Evolutionary conservation across 2,329 filamentous ascomycete genomes (phyloP).

Genomic region (Diplodia sapinea): DNA sequence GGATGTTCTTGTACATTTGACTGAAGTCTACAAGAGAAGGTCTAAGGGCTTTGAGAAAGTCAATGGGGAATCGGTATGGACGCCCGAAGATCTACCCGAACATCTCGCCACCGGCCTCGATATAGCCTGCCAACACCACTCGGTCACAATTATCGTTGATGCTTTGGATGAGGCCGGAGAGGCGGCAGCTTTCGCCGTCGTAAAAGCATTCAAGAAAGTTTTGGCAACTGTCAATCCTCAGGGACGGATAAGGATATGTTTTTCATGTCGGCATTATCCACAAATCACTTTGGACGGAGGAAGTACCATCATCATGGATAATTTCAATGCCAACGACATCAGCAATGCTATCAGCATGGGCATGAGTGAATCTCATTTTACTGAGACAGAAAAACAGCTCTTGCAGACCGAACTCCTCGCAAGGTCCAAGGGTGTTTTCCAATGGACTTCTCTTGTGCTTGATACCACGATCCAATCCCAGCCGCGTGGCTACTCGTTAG

Average conservation of each 20-base stretch:
- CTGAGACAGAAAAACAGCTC: not conserved
- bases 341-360: not conserved
- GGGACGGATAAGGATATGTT: not conserved
- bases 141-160: not conserved
- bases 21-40: not conserved
- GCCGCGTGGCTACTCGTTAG: not conserved
- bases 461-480: not conserved
- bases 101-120: not conserved
- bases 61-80: not conserved
- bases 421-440: not conserved
- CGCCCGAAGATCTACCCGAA: not conserved
- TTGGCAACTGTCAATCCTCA: not conserved
- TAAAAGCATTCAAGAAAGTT: not conserved
- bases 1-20: not conserved
- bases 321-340: not conserved
- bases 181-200: not conserved
- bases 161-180: conserved; percentile 3
- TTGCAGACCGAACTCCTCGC: not conserved
- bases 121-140: not conserved
- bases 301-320: not conserved
- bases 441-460: not conserved
- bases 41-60: not conserved
- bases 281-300: not conserved
- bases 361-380: not conserved
- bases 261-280: conserved; percentile 3